Conservation (phyloP, 2,329 filamentous ascomycete species). For the Trichoderma sp. region DNA sequence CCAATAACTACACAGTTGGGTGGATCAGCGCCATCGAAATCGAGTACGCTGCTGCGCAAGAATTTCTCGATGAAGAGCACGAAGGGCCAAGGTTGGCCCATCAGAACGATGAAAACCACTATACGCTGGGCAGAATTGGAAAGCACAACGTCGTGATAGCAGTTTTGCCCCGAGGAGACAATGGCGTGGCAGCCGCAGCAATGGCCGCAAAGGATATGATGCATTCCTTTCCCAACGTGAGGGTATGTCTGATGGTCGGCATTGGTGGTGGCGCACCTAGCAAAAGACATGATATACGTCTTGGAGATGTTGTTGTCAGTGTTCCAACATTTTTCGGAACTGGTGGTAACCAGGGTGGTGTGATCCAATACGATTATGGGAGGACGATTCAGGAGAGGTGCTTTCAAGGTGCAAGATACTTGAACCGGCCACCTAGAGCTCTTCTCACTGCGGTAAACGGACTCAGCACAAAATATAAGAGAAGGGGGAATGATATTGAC, state of each 20-base stretch:
- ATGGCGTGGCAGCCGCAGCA: not conserved
- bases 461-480: not conserved
- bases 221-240: not conserved
- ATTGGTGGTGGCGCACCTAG: not conserved
- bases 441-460: not conserved
- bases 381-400: not conserved
- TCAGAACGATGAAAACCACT: not conserved
- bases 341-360: not conserved
- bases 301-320: not conserved
- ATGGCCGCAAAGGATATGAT: not conserved
- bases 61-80: not conserved
- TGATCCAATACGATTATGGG: not conserved
- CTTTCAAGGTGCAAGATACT: not conserved
- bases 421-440: no score
- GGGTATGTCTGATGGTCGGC: not conserved
- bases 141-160: not conserved
- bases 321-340: not conserved
- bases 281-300: not conserved
- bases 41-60: conserved; percentile 38
- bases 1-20: conserved; percentile 36
- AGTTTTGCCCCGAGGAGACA: not conserved
- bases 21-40: conserved; percentile 42
- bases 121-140: not conserved
- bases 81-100: accelerated
- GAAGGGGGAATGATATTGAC: not conserved